Percentiles rank a stretch among this genome's conserved stretches.
Conservation (phyloP, 2,329 filamentous ascomycete species). For the Pseudogymnoascus sp. region DNA sequence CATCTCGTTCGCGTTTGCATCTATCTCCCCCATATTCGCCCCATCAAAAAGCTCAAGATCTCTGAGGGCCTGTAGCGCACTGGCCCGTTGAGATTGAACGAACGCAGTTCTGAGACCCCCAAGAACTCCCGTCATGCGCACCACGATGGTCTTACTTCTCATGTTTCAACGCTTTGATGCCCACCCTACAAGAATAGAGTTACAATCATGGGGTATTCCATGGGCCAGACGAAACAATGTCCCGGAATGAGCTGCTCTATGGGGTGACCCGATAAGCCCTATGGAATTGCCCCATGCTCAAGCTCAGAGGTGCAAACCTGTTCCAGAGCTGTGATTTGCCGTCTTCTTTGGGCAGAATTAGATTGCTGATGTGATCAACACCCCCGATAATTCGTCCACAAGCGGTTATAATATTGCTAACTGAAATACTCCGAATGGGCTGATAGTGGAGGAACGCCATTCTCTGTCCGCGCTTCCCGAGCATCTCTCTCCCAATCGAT, state of each 20-base stretch:
- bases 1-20: slow-evolving; percentile 1
- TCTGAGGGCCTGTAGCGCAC: not conserved
- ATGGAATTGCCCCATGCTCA: slow-evolving; percentile 5
- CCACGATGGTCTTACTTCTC: slow-evolving; percentile 7
- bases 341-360: not conserved
- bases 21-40: not conserved
- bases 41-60: not conserved
- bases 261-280: not conserved
- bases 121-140: not conserved
- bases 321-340: not conserved
- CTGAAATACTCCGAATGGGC: not conserved
- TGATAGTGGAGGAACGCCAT: not conserved
- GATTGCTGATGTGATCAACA: slow-evolving; percentile 6
- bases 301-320: not conserved
- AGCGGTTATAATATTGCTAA: slow-evolving; percentile 4
- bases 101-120: slow-evolving; percentile 3
- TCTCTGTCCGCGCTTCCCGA: not conserved
- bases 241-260: slow-evolving; percentile 4
- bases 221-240: slow-evolving; percentile 7
- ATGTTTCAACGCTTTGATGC: slow-evolving; percentile 7
- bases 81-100: slow-evolving; percentile 6
- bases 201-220: slow-evolving; percentile 1
- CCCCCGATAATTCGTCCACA: not conserved
- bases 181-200: slow-evolving; percentile 3
- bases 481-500: slow-evolving; percentile 1